Evolutionary conservation across 306 rosid species (phyloP).

Genomic region (Begonia masoniana): DNA sequence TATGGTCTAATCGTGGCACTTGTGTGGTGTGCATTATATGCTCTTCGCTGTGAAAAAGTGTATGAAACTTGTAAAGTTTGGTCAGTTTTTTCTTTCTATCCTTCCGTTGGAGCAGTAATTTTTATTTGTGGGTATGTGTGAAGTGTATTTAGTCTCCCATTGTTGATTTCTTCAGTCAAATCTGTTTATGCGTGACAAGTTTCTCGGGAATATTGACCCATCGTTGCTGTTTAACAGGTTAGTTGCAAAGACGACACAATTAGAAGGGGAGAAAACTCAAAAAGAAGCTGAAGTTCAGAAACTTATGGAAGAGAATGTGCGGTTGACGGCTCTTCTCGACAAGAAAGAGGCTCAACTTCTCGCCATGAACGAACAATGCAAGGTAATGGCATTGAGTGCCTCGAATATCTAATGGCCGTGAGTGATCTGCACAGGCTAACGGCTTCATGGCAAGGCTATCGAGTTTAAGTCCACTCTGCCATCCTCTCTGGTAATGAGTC

Average conservation of each 20-base stretch:
- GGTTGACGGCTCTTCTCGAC: constrained; percentile 86
- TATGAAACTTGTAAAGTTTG: too few relatives aligned
- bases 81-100: too few relatives aligned
- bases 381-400: constrained; percentile 94
- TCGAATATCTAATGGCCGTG: constrained; percentile 33
- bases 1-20: too few relatives aligned
- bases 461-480: constrained; percentile 9
- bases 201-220: too few relatives aligned
- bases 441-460: constrained; percentile 9
- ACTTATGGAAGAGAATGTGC: constrained; percentile 90
- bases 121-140: too few relatives aligned
- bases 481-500: constrained; percentile 9
- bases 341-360: constrained; percentile 97
- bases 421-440: neutral
- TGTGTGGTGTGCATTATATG: too few relatives aligned
- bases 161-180: too few relatives aligned
- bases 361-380: constrained; percentile 96
- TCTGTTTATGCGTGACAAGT: too few relatives aligned
- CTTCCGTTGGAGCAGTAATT: too few relatives aligned
- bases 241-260: constrained; percentile 75
- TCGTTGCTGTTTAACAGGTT: constrained; percentile 41
- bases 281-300: constrained; percentile 94
- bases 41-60: too few relatives aligned
- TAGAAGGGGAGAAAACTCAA: constrained; percentile 95
- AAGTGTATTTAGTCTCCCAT: too few relatives aligned